Base-by-base conservation (phyloP, 2,329 filamentous ascomycete species). In the Hypoxylon sp. region DNA sequence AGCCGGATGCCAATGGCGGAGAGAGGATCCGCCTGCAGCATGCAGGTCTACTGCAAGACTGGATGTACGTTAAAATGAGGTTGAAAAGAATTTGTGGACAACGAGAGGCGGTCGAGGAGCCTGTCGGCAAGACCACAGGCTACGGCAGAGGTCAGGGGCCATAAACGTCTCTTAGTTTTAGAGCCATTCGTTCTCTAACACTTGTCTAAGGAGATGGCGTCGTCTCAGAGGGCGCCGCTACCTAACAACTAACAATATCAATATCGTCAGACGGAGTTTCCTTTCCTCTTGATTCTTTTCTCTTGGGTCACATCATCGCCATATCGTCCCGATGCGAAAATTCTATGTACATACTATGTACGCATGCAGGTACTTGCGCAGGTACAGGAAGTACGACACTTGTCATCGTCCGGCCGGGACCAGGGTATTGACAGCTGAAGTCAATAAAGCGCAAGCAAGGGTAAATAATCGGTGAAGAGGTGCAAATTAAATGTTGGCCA, bases 1-100 rank as follows among this genome's bases (percentile, higher is more conserved):
- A 51, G 51, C 52, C 43, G 44, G 49, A 57, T 65, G 30, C 50
- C 57, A 60, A 56, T 56, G 43, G 56, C 55, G 56, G 60, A 62
- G 61, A 41, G 43, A 59, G 64, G 66, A 70, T 68, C 58, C 39
- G 56, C 54, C 61, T 72, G 73, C 72, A 73, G 67, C 44, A 66
- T 69, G 62, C 67, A 67, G 57, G 54, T 64, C 62, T 69, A 67
- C 70, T 73, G 68, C 69, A 70, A 66, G 64, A 50, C 58, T 60
- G 57, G 54, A 65, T 68, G 67, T 68, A 70, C 19, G 70, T 64
- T 71, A 66, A 74, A 74, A 74, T 74, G 70, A 75, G 63, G 68
- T 65, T 59, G 51, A 68, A 64, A 64, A 47, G 50, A 63, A 62
- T 55, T 20, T 56, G 64, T 64, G 62, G 60, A 59, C 56, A 44